These are phyloP conservation scores for Alternaria gansuensis DNA, from an alignment of 2,329 filamentous ascomycete genomes.

Conservation along the genomic window DNA sequence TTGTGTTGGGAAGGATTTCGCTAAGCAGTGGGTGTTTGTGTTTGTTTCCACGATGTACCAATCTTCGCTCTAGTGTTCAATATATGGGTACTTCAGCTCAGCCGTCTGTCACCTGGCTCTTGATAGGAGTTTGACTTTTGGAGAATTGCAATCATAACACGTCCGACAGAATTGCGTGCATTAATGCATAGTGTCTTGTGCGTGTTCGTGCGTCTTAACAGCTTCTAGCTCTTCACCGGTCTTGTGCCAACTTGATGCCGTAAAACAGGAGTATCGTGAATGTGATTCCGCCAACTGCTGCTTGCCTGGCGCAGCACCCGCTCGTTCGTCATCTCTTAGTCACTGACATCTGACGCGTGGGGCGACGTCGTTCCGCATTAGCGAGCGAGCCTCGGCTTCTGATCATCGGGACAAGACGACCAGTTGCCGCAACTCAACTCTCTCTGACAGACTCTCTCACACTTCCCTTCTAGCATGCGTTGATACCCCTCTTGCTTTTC, in stretches of 20 bases:
- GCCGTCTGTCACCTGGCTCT: background rate
- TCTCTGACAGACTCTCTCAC: background rate
- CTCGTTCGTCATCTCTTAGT: slow-evolving; percentile 4
- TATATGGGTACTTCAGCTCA: background rate
- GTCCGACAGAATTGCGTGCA: background rate
- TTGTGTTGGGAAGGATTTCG: background rate
- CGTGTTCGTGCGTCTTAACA: background rate
- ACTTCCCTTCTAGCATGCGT: slow-evolving; percentile 30
- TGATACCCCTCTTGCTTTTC: slow-evolving; percentile 32
- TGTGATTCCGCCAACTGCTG: background rate
- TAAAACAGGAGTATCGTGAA: background rate
- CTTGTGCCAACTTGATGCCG: background rate
- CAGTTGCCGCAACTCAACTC: slow-evolving; percentile 6
- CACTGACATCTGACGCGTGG: slow-evolving; percentile 17
- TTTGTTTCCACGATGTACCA: slow-evolving; percentile 13
- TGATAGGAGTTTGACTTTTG: background rate
- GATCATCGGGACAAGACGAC: slow-evolving; percentile 13
- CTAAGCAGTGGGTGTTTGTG: background rate
- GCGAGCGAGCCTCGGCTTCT: slow-evolving; percentile 35
- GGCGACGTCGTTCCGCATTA: slow-evolving; percentile 21
- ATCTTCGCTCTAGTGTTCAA: slow-evolving; percentile 1
- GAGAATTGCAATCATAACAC: background rate
- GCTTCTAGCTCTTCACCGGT: slow-evolving; percentile 12
- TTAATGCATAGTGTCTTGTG: background rate
- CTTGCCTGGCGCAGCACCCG: background rate